phyloP scores from a whole-genome alignment of 345 rosid species.

The Diplotaxis tenuifolia region DNA sequence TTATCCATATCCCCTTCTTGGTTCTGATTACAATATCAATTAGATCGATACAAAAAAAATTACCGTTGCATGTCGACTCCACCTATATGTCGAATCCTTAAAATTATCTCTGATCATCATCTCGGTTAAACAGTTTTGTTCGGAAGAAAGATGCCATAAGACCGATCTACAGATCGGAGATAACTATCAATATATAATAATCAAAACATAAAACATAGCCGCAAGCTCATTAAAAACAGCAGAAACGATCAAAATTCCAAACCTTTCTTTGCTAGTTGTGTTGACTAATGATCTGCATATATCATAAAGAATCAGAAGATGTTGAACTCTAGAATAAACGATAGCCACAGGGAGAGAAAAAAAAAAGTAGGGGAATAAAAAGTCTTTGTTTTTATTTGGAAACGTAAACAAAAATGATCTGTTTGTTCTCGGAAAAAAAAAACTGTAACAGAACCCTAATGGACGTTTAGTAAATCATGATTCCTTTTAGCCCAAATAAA shows the following conservation, averaged over 20 bases:
- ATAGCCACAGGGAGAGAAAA: not conserved
- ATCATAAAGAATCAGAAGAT: not conserved
- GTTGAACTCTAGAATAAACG: not conserved
- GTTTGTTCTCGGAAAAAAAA: not conserved
- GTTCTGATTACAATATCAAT: no score
- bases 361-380: not conserved
- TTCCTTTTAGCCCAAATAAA: not conserved
- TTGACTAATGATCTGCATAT: not conserved
- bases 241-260: not conserved
- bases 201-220: no score
- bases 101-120: no score
- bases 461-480: not conserved
- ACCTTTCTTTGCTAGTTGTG: not conserved
- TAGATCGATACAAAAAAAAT: no score
- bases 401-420: not conserved
- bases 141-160: not conserved
- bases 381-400: not conserved
- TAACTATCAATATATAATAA: not conserved
- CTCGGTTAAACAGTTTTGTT: not conserved
- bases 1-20: no score
- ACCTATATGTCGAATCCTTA: no score
- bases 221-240: not conserved
- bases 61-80: not conserved
- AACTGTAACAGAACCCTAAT: not conserved
- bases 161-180: not conserved